Evolutionary conservation across 352 stramenopile genomes (phyloP).

Genomic region (Thalassiosira exigua): DNA sequence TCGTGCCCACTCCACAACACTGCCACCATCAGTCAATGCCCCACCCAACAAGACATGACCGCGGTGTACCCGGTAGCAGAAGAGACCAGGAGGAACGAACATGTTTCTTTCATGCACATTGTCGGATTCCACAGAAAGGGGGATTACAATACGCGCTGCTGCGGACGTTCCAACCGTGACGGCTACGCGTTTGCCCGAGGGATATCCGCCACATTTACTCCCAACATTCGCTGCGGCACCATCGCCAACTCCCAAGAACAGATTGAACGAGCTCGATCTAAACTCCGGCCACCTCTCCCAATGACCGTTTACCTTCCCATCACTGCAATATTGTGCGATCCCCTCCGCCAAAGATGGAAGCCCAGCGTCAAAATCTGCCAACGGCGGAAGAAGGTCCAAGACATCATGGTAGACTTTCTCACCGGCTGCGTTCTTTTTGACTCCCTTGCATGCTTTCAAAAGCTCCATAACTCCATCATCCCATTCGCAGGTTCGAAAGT

Average conservation of each 20-base stretch:
- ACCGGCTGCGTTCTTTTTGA: slow-evolving; percentile 1
- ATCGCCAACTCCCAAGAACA: slow-evolving; percentile 93
- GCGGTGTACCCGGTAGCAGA: slow-evolving; percentile 92
- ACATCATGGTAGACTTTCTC: slow-evolving; percentile 14
- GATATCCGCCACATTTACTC: slow-evolving; percentile 87
- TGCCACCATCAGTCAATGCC: slow-evolving; percentile 95
- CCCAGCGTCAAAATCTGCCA: slow-evolving; percentile 31
- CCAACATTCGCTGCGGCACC: slow-evolving; percentile 94
- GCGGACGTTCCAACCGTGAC: slow-evolving; percentile 94
- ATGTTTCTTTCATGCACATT: slow-evolving; percentile 14
- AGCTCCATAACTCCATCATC: slow-evolving; percentile 87
- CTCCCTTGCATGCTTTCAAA: slow-evolving; percentile 60
- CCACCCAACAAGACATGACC: slow-evolving; percentile 91
- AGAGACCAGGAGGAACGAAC: slow-evolving; percentile 86
- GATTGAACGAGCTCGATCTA: slow-evolving; percentile 61
- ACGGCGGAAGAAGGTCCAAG: slow-evolving; percentile 24
- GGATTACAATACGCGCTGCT: slow-evolving; percentile 90
- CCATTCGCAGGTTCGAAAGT: slow-evolving; percentile 89
- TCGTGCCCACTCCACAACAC: slow-evolving; percentile 91
- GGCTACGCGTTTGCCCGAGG: slow-evolving; percentile 89
- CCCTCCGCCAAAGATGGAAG: slow-evolving; percentile 15
- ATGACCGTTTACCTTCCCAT: slow-evolving; percentile 49
- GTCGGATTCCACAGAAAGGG: slow-evolving; percentile 58
- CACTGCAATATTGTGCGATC: slow-evolving; percentile 21
- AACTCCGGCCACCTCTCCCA: slow-evolving; percentile 85